phyloP scores from a whole-genome alignment of 495 filamentous ascomycete genomes.

The Podospora comata region DNA sequence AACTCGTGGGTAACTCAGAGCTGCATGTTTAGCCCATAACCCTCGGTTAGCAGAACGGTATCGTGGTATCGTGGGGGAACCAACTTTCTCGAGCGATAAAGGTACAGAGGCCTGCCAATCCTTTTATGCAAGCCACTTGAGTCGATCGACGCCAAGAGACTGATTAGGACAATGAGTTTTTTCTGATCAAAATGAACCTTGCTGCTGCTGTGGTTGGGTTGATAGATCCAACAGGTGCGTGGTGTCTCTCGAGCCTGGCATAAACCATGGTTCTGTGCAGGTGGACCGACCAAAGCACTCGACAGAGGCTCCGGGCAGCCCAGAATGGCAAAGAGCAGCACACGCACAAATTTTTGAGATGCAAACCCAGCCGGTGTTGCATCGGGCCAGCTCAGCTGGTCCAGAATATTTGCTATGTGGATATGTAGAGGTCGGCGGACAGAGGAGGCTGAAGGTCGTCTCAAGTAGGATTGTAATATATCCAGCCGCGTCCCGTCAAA shows the following conservation, averaged over 20 bases:
- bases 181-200: background rate
- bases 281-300: background rate
- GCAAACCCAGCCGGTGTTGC: slow-evolving; percentile 15
- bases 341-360: slow-evolving; percentile 18
- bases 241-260: background rate
- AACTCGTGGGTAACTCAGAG: background rate
- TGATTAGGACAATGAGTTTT: background rate
- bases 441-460: background rate
- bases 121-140: slow-evolving; percentile 20
- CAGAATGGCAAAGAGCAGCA: slow-evolving; percentile 22
- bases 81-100: slow-evolving; percentile 1
- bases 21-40: background rate
- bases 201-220: background rate
- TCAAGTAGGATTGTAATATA: background rate
- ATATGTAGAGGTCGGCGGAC: background rate
- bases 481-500: background rate
- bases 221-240: background rate
- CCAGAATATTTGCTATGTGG: background rate
- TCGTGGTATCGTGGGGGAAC: background rate
- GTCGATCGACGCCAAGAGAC: slow-evolving; percentile 13
- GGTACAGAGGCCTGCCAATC: slow-evolving; percentile 5
- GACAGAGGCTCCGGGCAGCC: slow-evolving; percentile 12
- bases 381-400: background rate
- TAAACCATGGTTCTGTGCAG: background rate
- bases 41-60: background rate